Evolutionary conservation across 1,284 basidiomycete species (phyloP).

Genomic region (Tylopilus orsonianus): DNA sequence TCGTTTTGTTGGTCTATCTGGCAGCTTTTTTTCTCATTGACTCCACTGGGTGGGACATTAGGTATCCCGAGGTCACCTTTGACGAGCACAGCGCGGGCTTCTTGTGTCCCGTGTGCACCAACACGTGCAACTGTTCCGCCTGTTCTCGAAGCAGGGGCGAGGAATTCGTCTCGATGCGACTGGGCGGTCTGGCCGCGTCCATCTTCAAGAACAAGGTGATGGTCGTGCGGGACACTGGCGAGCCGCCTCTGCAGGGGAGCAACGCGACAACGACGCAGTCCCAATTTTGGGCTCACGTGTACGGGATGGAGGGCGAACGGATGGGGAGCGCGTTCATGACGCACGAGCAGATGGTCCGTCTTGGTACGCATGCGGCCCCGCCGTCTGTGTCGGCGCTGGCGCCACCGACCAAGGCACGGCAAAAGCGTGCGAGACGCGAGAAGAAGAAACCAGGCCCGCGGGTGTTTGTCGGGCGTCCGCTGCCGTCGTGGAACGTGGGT

Average conservation of each 20-base stretch:
- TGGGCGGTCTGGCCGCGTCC: constrained; percentile 25
- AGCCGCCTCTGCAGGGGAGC: neutral
- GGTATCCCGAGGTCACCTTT: constrained; percentile 34
- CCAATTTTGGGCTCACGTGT: constrained; percentile 37
- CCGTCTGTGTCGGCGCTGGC: too few species aligned
- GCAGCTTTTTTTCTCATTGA: constrained; percentile 12
- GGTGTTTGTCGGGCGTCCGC: constrained; percentile 30
- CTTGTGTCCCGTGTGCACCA: constrained; percentile 31
- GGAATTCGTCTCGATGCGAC: constrained; percentile 32
- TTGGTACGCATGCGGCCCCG: neutral
- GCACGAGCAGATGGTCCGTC: constrained; percentile 4
- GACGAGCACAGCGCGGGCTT: constrained; percentile 27
- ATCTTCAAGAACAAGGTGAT: constrained; percentile 26
- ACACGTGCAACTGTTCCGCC: constrained; percentile 31
- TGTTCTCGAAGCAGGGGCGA: constrained; percentile 30
- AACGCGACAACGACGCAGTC: neutral
- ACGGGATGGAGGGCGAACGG: constrained; percentile 30
- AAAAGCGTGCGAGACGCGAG: neutral
- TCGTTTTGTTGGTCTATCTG: neutral
- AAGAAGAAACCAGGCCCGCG: constrained; percentile 11
- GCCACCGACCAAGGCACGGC: neutral
- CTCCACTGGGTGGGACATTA: neutral
- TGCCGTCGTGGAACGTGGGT: constrained; percentile 24
- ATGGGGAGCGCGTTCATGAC: constrained; percentile 30
- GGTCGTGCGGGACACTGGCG: constrained; percentile 22